Conservation (phyloP, 73 alveolate genomes). For the Paramecium sonneborni region DNA sequence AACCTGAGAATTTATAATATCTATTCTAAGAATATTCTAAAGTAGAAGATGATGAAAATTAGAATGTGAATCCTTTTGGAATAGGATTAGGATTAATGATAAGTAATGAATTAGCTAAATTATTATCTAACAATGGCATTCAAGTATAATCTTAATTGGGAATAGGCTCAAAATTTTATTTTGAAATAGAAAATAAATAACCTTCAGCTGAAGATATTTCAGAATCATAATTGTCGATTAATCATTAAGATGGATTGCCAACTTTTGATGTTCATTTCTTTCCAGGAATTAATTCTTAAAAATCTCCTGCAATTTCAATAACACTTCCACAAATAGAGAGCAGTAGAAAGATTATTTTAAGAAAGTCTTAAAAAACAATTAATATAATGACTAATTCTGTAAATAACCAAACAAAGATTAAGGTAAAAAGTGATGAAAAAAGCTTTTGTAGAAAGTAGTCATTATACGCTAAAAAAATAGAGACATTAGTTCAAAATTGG, state of each 20-base stretch:
- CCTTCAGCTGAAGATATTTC: slow-evolving; percentile 15
- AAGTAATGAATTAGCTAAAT: slow-evolving; percentile 53
- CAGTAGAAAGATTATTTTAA: background rate
- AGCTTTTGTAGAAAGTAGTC: background rate
- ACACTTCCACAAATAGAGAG: background rate
- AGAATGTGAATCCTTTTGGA: slow-evolving; percentile 41
- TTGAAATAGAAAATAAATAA: slow-evolving; percentile 2
- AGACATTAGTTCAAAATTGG: background rate
- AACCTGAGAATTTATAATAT: slow-evolving; percentile 30
- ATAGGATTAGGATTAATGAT: slow-evolving; percentile 56
- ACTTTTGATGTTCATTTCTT: background rate
- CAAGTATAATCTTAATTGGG: slow-evolving; percentile 39
- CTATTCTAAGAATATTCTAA: slow-evolving; percentile 46
- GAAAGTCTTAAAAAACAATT: background rate
- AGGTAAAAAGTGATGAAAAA: background rate
- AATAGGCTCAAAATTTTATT: slow-evolving; percentile 48
- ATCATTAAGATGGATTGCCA: background rate
- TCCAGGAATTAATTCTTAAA: background rate
- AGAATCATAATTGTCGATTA: background rate
- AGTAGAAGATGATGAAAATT: slow-evolving; percentile 6
- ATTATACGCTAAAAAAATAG: background rate
- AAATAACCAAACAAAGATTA: background rate
- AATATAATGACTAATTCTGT: background rate
- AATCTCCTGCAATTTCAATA: slow-evolving; percentile 1
- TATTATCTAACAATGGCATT: slow-evolving; percentile 29